Evolutionary conservation across 352 stramenopile genomes (phyloP).

Genomic region (Phytophthora macrochlamydospora): DNA sequence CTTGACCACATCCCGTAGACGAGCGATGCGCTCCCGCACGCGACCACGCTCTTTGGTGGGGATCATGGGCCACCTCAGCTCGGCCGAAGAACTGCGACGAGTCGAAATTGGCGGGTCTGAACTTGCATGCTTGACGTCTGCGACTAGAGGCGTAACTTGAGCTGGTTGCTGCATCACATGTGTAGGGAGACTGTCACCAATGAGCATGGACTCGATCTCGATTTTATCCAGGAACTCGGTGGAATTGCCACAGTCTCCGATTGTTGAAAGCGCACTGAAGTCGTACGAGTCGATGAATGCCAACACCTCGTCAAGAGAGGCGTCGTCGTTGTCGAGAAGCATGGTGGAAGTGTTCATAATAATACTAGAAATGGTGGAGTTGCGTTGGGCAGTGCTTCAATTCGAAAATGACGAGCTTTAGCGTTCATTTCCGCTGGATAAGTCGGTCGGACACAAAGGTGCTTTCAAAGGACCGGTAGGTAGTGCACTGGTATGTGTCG

Average conservation of each 20-base stretch:
- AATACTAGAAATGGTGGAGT: neutral
- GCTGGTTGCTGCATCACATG: too few relatives aligned
- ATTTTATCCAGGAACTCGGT: neutral
- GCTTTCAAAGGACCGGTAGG: neutral
- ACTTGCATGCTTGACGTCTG: neutral
- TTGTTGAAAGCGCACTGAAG: neutral
- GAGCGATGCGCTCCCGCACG: conserved; percentile 34
- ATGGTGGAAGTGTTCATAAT: conserved; percentile 3
- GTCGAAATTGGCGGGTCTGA: too few relatives aligned
- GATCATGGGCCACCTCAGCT: neutral
- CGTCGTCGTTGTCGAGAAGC: conserved; percentile 3
- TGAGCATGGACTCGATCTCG: conserved; percentile 5
- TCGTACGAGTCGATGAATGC: conserved; percentile 20
- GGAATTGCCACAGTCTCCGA: neutral
- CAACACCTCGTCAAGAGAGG: conserved; percentile 20
- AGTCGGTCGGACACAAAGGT: neutral
- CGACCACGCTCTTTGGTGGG: conserved; percentile 15
- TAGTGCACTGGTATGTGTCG: too few relatives aligned
- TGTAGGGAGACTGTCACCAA: too few relatives aligned
- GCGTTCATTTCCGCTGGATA: neutral
- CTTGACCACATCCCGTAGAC: conserved; percentile 20
- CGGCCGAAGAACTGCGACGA: neutral
- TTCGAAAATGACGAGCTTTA: conserved; percentile 11
- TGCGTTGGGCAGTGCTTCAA: neutral
- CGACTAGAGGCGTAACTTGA: neutral